Base-by-base conservation (phyloP, 108 stramenopile genomes). In the Nitzschia sp. region DNA sequence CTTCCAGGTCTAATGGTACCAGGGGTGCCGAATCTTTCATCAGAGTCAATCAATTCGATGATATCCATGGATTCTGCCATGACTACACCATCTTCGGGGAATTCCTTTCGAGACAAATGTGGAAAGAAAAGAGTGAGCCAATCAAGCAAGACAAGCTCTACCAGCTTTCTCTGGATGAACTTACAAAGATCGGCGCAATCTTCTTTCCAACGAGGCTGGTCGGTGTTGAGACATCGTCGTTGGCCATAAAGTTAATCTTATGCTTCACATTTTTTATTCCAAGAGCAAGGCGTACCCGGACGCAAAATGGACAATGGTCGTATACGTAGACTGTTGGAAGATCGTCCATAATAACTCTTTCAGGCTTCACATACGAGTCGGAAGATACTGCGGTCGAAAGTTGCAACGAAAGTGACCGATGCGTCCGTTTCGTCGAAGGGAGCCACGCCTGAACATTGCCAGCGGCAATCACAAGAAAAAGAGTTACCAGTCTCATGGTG, bases 261-360 rank as follows among this genome's bases (percentile, higher is more conserved):
- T 97, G 96, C 71, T 93, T 92, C 55, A 97, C 76, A 71, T 91
- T 92, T 73, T 97, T 98, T 67, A 97, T 66, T 26, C 98, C 98
- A 54, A 98, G 59, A 28, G 96, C 95, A 15, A 98, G 71, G 25
- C 98, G 89, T 23, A 95, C 95, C 17, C 98, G 94, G 23, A 97
- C 95, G 71, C 98, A 98, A 71, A 95, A 98, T 31, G 98, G 98
- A 68, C 98, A 98, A 62, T 98, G 98, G 68, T 98, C 98, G 81
- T 98, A 98, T 6, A 95, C 91, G 77, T 95, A 97, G 0, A 98
- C 64, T 32, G 56, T 84, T 35, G 96, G 97, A 13, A 90, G 79
- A 1, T 75, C 57, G 47, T 82, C 83, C 23, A 66, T 69, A 34
- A 93, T 70, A 47, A 79, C 66, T 17, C 78, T 64, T 48, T 61